These are phyloP conservation scores for Sherardia arvensis DNA, from an alignment of 257 asterid species.

Conservation along the genomic window DNA sequence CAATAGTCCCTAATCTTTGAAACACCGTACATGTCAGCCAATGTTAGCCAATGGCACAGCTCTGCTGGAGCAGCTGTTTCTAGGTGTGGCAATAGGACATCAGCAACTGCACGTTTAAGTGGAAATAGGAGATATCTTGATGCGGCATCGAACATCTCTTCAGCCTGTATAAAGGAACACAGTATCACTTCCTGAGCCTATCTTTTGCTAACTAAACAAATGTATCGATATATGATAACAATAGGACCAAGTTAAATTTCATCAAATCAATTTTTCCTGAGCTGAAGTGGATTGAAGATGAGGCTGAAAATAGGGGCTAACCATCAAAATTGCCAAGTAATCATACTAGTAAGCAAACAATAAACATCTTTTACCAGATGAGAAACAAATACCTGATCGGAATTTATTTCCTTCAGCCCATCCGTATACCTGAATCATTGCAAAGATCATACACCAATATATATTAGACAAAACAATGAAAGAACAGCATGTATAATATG, in stretches of 20 bases:
- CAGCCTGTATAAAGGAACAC: conserved; percentile 46
- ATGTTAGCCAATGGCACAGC: conserved; percentile 78
- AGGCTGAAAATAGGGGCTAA: neutral
- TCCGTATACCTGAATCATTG: conserved; percentile 76
- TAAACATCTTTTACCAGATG: neutral
- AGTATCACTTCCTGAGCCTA: neutral
- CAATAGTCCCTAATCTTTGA: conserved; percentile 75
- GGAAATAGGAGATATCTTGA: conserved; percentile 92
- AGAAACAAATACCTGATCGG: conserved; percentile 55
- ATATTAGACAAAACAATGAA: neutral
- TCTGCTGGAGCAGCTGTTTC: conserved; percentile 81
- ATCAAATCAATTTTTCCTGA: neutral
- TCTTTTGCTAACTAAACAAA: neutral
- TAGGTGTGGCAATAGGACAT: conserved; percentile 70
- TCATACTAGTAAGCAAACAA: neutral
- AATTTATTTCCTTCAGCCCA: conserved; percentile 51
- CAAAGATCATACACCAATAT: conserved; percentile 5
- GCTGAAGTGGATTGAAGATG: too few species aligned
- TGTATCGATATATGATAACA: too few species aligned
- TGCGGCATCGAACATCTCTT: conserved; percentile 90
- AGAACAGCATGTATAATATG: conserved; percentile 8
- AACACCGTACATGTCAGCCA: conserved; percentile 90
- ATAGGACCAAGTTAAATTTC: too few species aligned
- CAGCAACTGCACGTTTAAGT: conserved; percentile 96
- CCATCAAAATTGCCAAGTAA: neutral